Evolutionary conservation across 75 land plant species (phyloP).

Genomic region (Selaginella moellendorffii): DNA sequence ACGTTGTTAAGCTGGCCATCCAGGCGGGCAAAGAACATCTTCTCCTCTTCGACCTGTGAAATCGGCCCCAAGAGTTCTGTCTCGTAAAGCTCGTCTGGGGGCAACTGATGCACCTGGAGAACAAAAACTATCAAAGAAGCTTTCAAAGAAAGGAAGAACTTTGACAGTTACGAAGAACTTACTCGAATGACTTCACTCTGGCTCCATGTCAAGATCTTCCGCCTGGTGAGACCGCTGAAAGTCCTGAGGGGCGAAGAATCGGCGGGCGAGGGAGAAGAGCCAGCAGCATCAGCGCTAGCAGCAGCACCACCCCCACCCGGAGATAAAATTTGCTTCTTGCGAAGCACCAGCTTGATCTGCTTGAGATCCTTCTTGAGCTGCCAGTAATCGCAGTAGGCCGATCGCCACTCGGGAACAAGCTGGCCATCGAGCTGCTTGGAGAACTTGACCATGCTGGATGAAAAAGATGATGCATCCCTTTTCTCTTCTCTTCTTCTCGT

Average conservation of each 20-base stretch:
- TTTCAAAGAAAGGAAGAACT: conserved; percentile 13
- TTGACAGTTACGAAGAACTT: conserved; percentile 2
- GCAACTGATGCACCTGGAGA: conserved; percentile 38
- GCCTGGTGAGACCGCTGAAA: not conserved
- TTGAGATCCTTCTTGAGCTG: conserved; percentile 72
- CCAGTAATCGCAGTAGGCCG: conserved; percentile 75
- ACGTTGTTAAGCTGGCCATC: conserved; percentile 75
- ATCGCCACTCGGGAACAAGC: conserved; percentile 90
- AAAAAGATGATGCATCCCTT: too few relatives aligned
- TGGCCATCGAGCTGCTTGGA: conserved; percentile 85
- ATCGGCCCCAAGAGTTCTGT: conserved; percentile 59
- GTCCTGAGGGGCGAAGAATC: not conserved
- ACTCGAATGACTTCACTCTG: not conserved
- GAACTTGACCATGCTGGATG: conserved; percentile 92
- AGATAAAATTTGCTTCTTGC: not conserved
- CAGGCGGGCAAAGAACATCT: conserved; percentile 46
- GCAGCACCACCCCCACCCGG: conserved; percentile 8
- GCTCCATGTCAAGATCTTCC: not conserved
- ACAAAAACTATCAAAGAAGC: not conserved
- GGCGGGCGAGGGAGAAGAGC: not conserved
- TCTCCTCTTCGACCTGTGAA: conserved; percentile 36
- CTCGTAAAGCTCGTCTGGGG: conserved; percentile 39
- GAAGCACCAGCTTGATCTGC: conserved; percentile 39
- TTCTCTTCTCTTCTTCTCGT: too few relatives aligned
- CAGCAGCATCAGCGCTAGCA: not conserved